A percentile compares a stretch with the other conserved stretches of the same genome.
These are phyloP conservation scores for Talaromyces rugulosus DNA, from an alignment of 2,329 filamentous ascomycete species.

Conservation along the genomic window DNA sequence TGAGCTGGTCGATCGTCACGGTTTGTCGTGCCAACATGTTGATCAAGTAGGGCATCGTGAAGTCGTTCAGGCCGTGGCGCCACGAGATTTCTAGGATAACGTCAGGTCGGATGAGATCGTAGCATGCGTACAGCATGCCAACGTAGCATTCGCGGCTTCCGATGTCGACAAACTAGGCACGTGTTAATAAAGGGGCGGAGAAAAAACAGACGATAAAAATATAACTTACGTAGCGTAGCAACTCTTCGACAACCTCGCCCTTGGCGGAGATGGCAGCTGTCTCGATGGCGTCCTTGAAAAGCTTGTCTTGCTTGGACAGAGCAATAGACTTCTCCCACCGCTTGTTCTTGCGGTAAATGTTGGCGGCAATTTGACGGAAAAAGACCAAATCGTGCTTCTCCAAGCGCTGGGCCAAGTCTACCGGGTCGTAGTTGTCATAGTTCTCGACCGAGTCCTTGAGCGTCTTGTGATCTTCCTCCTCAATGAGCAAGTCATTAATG, in stretches of 20 bases:
- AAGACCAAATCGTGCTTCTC: conserved; percentile 98
- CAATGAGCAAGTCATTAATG: conserved; percentile 95
- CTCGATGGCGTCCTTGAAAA: conserved; percentile 99
- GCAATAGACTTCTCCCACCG: conserved; percentile 99
- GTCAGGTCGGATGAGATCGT: conserved; percentile 91
- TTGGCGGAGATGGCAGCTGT: conserved; percentile 90
- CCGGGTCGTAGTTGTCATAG: conserved; percentile 97
- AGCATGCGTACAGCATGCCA: conserved; percentile 99
- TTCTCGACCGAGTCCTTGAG: conserved; percentile 95
- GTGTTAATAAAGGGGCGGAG: conserved; percentile 27
- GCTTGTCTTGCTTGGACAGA: conserved; percentile 96
- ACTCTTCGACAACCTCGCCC: conserved; percentile 86
- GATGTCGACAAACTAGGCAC: conserved; percentile 86
- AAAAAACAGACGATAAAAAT: conserved; percentile 1
- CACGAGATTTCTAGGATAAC: conserved; percentile 94
- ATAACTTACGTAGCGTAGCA: conserved; percentile 87
- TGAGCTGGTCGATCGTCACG: conserved; percentile 74
- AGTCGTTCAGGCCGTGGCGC: conserved; percentile 91
- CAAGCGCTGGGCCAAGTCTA: conserved; percentile 83
- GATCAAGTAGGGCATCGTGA: conserved; percentile 99
- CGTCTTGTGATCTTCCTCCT: conserved; percentile 99
- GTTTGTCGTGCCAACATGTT: conserved; percentile 93
- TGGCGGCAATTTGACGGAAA: conserved; percentile 97
- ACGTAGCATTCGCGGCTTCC: conserved; percentile 98
- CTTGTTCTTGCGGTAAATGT: conserved; percentile 99